Percentiles rank a stretch among this genome's conserved stretches.
These are phyloP conservation scores for Chlorella ohadii DNA, from an alignment of 139 green algal species.

Conservation along the genomic window DNA sequence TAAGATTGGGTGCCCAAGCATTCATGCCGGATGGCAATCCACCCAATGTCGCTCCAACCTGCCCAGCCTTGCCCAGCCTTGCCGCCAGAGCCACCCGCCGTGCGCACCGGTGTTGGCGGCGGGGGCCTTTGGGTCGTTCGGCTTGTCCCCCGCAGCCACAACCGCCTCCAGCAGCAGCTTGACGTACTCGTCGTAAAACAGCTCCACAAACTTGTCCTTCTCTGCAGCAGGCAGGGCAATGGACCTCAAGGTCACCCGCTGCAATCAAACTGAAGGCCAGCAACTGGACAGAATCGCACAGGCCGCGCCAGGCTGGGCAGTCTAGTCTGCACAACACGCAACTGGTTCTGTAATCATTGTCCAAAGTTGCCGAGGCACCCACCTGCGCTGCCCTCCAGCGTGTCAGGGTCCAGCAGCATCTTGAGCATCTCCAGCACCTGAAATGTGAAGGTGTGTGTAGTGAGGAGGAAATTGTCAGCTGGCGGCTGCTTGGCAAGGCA, in stretches of 20 bases:
- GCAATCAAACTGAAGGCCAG: no score
- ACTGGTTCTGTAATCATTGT: no score
- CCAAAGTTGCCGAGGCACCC: not conserved
- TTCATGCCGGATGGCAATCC: no score
- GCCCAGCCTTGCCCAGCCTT: no score
- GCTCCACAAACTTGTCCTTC: constrained; percentile 92
- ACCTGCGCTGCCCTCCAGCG: constrained; percentile 67
- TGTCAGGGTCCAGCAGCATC: constrained; percentile 85
- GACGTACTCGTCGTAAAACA: constrained; percentile 95
- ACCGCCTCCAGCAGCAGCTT: constrained; percentile 17
- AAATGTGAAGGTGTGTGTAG: no score
- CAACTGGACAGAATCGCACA: not conserved
- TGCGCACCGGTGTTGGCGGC: constrained; percentile 14
- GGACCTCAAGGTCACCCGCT: not conserved
- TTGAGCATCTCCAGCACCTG: constrained; percentile 76
- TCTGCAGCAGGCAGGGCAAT: constrained; percentile 47
- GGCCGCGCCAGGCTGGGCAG: no score
- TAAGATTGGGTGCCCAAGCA: no score
- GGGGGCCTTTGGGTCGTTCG: not conserved
- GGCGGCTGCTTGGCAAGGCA: no score
- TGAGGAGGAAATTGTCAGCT: no score
- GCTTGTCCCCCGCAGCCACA: not conserved
- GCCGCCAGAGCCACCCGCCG: no score
- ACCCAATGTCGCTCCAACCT: no score
- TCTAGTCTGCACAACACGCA: no score